Evolutionary conservation across 2,329 filamentous ascomycete genomes (phyloP), one percentile per base, ranked within the genome.

Genomic region (Diaporthe sp.): DNA sequence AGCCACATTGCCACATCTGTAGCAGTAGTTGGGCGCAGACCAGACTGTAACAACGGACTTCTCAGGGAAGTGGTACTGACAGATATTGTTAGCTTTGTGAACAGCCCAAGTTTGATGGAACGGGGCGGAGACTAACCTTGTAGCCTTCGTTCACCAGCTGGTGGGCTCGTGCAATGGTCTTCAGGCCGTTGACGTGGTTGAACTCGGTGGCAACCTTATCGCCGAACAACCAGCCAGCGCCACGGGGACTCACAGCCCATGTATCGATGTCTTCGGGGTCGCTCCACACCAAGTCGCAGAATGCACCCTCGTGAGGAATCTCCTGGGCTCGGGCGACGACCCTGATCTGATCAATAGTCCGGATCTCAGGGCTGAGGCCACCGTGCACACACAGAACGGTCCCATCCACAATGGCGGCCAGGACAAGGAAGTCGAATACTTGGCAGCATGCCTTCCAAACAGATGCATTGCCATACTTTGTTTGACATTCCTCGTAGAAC

Each of bases 361-460:
- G 94, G 80, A 99, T 98, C 81, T 95, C 95, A 2, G 94, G 94
- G 73, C 94, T 96, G 51, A 97, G 88, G 51, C 94, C 97, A 80
- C 97, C 97, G 84, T 99, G 97, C 44, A 99, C 97, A 84, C 97
- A 99, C 82, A 99, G 98, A 77, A 99, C 98, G 82, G 98, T 95
- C 81, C 98, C 94, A 82, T 99, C 97, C 80, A 99, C 98, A 79
- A 99, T 98, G 77, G 98, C 97, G 74, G 95, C 97, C 31, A 99
- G 90, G 3, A 97, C 98, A 42, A 99, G 91, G 84, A 98, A 99
- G 84, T 99, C 97, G 84, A 99, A 99, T 86, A 99, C 98, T 84
- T 99, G 97, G 78, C 97, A 99, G 85, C 98, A 99, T 76, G 98
- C 97, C 85, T 99, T 98, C 97, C 97, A 99, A n/a, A 99, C 97